Base-by-base conservation (phyloP, 2,329 filamentous ascomycete genomes). In the Dendryphion nanum region DNA sequence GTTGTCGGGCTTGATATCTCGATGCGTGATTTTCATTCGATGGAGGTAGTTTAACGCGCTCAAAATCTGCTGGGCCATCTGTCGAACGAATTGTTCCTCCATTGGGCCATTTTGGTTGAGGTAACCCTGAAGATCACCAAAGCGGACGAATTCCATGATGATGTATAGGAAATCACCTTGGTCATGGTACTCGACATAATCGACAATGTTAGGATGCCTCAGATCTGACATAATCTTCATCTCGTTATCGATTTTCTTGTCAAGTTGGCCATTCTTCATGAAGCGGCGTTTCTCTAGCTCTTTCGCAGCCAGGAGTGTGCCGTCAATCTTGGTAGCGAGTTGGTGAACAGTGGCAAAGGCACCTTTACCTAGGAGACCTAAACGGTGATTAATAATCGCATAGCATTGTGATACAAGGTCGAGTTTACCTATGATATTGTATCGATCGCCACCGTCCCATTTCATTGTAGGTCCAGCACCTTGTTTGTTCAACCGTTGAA, bases 1-100 rank as follows among this genome's bases (percentile, higher is more conserved):
- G 57, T 98, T 98, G 72, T 98, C 93, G 0, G 93, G 93, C 62
- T 98, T 98, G 59, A 98, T 89, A 64, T 98, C 93, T n/a, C 93
- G 85, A 67, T 98, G 93, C 0, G 91, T 97, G 53, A 98, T 96
- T 58, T 85, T 89, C 54, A 86, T 84, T 37, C 76, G 73, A 64
- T 98, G 93, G 6, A 98, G 74, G 62, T 98, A 96, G 19, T 81
- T 82, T 36, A 98, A 71, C 2, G 91, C 91, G 50, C 84, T 79
- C 30, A 96, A 70, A 23, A 97, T 78, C 62, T 95, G 89, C 15
- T 70, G 63, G 1, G 89, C 80, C 64, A 96, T 86, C 4, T 72
- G 72, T 62, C 84, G 82, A n/a, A 82, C 84, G 49, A 83, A 72
- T 1, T 66, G 51, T 59, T 97, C 91, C 0, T 73, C 67, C 35